phyloP scores from a whole-genome alignment of 2,329 filamentous ascomycete species.

The Xylaria sp. region DNA sequence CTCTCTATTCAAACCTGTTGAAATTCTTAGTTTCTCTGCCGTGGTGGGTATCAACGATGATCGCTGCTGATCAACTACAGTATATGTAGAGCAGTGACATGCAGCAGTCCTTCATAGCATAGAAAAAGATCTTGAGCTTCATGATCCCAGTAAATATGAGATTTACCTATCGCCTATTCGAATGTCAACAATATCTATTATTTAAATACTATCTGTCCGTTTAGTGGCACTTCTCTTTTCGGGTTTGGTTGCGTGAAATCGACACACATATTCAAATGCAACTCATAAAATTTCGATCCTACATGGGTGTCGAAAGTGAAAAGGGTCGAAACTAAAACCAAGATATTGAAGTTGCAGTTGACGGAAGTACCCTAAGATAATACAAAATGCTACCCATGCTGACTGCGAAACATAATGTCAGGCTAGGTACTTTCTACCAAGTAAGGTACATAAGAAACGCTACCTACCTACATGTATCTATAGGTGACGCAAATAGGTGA shows the following conservation, averaged over 20 bases:
- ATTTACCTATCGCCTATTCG: neutral
- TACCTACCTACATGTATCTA: neutral
- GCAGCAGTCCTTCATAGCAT: neutral
- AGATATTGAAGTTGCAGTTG: slow-evolving; percentile 15
- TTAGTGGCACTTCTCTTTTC: neutral
- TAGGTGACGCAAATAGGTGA: no score
- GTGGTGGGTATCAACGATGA: neutral
- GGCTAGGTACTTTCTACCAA: no score
- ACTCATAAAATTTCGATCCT: neutral
- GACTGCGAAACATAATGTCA: slow-evolving; percentile 30
- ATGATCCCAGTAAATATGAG: neutral
- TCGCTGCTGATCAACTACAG: no score
- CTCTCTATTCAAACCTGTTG: neutral
- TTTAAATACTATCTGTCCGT: neutral
- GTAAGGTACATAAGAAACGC: no score
- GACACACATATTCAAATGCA: neutral
- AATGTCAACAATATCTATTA: neutral
- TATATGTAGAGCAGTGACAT: no score
- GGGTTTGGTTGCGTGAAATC: neutral
- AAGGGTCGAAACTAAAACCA: neutral
- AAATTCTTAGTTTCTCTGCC: no score
- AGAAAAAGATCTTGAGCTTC: neutral
- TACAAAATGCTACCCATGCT: slow-evolving; percentile 14
- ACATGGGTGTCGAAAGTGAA: neutral
- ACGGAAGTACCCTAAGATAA: slow-evolving; percentile 32